phyloP scores from a whole-genome alignment of 345 rosid genomes.

The Aquilaria yunnanensis region DNA sequence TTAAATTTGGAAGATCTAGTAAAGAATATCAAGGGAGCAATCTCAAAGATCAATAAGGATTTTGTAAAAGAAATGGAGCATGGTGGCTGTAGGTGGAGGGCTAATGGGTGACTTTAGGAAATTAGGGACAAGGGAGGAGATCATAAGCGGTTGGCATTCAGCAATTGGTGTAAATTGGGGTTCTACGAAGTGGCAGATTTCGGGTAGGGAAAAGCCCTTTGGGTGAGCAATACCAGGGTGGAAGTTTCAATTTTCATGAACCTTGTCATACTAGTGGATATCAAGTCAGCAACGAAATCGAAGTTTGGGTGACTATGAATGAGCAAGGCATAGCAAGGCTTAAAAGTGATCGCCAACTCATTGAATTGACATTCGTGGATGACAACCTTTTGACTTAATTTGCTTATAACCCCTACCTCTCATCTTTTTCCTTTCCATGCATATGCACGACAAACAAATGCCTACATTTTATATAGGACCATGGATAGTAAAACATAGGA shows the following conservation, averaged over 20 bases:
- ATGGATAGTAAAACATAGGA: too few relatives aligned
- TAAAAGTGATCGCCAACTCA: slow-evolving; percentile 19
- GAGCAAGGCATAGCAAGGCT: slow-evolving; percentile 30
- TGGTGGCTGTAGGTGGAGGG: not conserved
- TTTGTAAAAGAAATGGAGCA: slow-evolving; percentile 17
- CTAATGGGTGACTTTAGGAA: slow-evolving; percentile 12
- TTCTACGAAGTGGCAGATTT: slow-evolving; percentile 25
- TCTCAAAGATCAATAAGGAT: slow-evolving; percentile 22
- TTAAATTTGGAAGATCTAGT: slow-evolving; percentile 19
- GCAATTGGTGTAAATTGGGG: slow-evolving; percentile 33
- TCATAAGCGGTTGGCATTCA: slow-evolving; percentile 21
- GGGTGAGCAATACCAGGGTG: slow-evolving; percentile 28
- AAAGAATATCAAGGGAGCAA: slow-evolving; percentile 17
- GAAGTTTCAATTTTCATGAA: slow-evolving; percentile 10
- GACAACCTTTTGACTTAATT: slow-evolving; percentile 2
- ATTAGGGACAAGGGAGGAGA: slow-evolving; percentile 13
- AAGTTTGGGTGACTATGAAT: slow-evolving; percentile 49
- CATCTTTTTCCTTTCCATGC: not conserved
- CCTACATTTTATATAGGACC: too few relatives aligned
- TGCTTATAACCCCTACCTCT: too few relatives aligned
- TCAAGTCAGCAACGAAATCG: slow-evolving; percentile 30
- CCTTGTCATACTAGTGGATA: slow-evolving; percentile 11
- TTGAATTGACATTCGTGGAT: slow-evolving; percentile 22
- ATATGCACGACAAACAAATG: too few relatives aligned
- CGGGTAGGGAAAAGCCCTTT: slow-evolving; percentile 40